Conservation (phyloP, 2,329 filamentous ascomycete species). For the Cadophora sp. region DNA sequence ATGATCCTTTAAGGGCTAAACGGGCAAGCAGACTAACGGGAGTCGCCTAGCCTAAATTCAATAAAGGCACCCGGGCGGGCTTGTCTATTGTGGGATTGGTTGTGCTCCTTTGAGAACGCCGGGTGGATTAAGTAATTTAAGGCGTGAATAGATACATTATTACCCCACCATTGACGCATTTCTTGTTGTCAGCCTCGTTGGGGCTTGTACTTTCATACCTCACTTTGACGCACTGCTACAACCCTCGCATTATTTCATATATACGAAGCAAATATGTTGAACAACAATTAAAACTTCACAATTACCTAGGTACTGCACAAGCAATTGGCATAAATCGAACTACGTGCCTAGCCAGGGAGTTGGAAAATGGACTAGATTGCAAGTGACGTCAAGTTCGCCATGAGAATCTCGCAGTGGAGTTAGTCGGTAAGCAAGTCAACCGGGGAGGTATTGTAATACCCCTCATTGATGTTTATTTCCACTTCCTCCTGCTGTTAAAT, state of each 20-base stretch:
- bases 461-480: not conserved
- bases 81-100: not conserved
- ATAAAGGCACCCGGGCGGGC: slow-evolving; percentile 3
- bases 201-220: not conserved
- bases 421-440: not conserved
- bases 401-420: not conserved
- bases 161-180: slow-evolving; percentile 14
- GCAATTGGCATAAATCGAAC: too few relatives aligned
- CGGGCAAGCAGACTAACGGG: slow-evolving; percentile 32
- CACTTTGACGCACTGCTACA: slow-evolving; percentile 6
- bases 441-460: not conserved
- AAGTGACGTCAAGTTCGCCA: slow-evolving; percentile 11
- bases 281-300: too few relatives aligned
- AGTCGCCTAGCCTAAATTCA: slow-evolving; percentile 30
- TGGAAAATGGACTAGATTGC: not conserved
- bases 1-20: slow-evolving; percentile 13
- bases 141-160: not conserved
- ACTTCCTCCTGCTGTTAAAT: not conserved
- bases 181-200: slow-evolving; percentile 8
- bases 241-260: not conserved
- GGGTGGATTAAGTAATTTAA: not conserved
- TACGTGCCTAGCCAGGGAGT: too few relatives aligned
- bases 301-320: too few relatives aligned
- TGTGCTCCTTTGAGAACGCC: not conserved
- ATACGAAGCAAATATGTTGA: not conserved